Percentiles rank a stretch among this genome's conserved stretches.
These are phyloP conservation scores for Takakia lepidozioides DNA, from an alignment of 225 moss, liverwort and hornwort genomes.

Conservation along the genomic window DNA sequence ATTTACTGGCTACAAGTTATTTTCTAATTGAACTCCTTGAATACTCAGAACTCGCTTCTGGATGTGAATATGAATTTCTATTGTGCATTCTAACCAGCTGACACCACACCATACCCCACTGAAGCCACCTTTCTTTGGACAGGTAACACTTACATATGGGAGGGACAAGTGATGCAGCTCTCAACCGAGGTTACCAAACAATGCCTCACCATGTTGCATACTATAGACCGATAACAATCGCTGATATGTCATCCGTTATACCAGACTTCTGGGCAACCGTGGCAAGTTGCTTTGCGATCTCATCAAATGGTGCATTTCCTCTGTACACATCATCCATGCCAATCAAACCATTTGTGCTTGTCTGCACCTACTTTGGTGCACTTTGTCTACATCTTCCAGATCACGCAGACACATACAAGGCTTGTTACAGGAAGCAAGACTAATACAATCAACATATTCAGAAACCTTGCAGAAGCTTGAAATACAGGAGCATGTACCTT, in stretches of 20 bases:
- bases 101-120: no score
- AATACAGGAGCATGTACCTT: constrained; percentile 33
- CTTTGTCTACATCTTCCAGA: not conserved
- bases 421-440: no score
- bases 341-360: not conserved
- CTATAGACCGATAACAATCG: constrained; percentile 37
- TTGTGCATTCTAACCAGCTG: no score
- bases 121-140: no score
- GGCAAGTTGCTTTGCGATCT: constrained; percentile 24
- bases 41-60: no score
- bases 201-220: not conserved
- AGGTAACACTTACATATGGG: no score
- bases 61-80: no score
- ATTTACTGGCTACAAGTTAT: no score
- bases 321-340: constrained; percentile 11
- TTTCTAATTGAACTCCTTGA: no score
- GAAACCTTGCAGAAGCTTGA: not conserved
- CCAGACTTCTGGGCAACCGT: constrained; percentile 29
- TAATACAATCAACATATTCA: not conserved
- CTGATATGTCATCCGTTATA: constrained; percentile 45
- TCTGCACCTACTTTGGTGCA: not conserved
- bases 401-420: not conserved
- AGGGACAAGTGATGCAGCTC: no score
- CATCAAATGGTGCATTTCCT: constrained; percentile 24
- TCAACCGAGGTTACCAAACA: no score